Base-by-base conservation (phyloP, 176 grass and related monocot species). In the Phoenix roebelenii region DNA sequence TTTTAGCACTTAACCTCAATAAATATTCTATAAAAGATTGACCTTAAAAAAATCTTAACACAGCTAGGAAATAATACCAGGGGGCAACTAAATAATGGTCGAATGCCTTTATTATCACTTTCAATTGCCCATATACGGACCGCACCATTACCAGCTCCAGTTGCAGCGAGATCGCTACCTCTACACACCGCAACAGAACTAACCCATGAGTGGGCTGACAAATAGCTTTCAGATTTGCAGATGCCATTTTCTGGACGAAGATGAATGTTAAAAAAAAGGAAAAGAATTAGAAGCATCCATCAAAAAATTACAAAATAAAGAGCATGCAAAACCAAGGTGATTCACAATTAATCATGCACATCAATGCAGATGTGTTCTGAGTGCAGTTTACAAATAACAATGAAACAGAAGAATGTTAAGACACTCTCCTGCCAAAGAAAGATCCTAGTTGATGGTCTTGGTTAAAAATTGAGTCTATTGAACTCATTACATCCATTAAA, bases 151-250 rank as follows among this genome's bases (percentile, higher is more conserved):
- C 75, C 85, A 63, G 89, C 84, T 71, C 84, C 89, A 65, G 89
- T 88, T 64, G 78, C 89, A 64, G 69, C 89, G 73, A 95, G 68
- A 82, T 95, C 84, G 58, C 84, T 88, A 64, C 84, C 84, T 88
- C 69, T 85, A 63, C 81, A 85, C 58, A 80, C 61, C 29, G 81
- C 64, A 79, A 95, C 75, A 49, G 89, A 80, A 77, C 85, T 79
- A 39, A 95, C 72, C 89, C 89, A 95, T 49, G 84, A 82, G 7
- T 74, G 78, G 20, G 89, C 89, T 35, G 78, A 76, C 50, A 74
- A 80, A 62, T 50, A 63, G 58, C 35, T 76, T 51, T 70, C 67
- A 50, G 28, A 20, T 52, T 77, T 76, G 16, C 59, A 50, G 20
- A 50, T 74, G 25, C 75, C 68, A 54, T 82, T 85, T 76, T 88